Percentiles rank a stretch among this genome's conserved stretches.
phyloP scores from a whole-genome alignment of 257 asterid genomes.

The Forsythia viridissima region DNA sequence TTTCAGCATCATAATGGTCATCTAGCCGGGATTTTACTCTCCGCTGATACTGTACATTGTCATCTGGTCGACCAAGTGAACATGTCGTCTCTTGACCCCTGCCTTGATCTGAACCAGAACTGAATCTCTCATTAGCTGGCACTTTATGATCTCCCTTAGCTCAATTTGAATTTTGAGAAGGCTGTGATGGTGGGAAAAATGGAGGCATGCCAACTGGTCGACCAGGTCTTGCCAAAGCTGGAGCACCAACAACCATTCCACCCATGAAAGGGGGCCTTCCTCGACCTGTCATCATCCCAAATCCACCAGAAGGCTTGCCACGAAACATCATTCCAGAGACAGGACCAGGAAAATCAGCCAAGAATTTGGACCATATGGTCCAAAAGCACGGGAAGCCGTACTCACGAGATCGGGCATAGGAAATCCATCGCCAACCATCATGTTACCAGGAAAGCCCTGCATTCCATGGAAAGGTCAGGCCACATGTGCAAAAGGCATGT shows the following conservation, averaged over 20 bases:
- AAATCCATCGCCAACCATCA: slow-evolving; percentile 80
- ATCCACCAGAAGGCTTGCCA: slow-evolving; percentile 72
- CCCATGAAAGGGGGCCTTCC: slow-evolving; percentile 76
- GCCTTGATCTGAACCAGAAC: slow-evolving; percentile 46
- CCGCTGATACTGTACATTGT: slow-evolving; percentile 37
- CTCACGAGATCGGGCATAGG: slow-evolving; percentile 71
- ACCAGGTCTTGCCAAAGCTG: slow-evolving; percentile 45
- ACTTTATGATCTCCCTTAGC: slow-evolving; percentile 51
- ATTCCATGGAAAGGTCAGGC: slow-evolving; percentile 62
- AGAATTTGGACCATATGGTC: slow-evolving; percentile 76
- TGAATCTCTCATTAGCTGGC: slow-evolving; percentile 26
- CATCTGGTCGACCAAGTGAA: slow-evolving; percentile 35
- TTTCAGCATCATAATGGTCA: slow-evolving; percentile 49
- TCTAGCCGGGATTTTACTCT: slow-evolving; percentile 44
- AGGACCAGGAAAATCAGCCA: slow-evolving; percentile 72
- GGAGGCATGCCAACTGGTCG: slow-evolving; percentile 51
- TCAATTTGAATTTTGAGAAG: slow-evolving; percentile 45
- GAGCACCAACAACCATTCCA: slow-evolving; percentile 26
- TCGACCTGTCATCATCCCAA: slow-evolving; percentile 85
- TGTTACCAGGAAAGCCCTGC: slow-evolving; percentile 69
- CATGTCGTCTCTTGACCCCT: slow-evolving; percentile 22
- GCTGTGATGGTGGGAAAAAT: slow-evolving; percentile 44
- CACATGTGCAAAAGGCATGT: slow-evolving; percentile 71
- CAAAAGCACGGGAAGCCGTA: slow-evolving; percentile 78
- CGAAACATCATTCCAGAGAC: slow-evolving; percentile 75